These are phyloP conservation scores for Nemania bipapillata DNA, from an alignment of 2,329 filamentous ascomycete genomes.

Conservation along the genomic window DNA sequence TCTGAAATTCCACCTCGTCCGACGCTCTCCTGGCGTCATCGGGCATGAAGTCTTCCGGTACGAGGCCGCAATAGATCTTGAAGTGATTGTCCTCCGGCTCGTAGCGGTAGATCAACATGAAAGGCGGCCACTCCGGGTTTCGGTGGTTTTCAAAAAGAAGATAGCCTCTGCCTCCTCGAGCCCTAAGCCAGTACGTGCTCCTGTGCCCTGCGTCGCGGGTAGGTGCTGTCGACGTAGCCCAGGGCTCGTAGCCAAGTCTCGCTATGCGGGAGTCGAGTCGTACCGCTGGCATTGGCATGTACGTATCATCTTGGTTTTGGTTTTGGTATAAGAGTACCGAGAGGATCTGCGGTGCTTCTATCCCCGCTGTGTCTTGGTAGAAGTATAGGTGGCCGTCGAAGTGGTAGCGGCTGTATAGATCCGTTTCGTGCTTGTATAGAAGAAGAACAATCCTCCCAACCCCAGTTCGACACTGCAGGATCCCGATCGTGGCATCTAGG, in stretches of 20 bases:
- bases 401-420: slow-evolving; percentile 3
- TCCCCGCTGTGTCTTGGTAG: neutral
- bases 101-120: neutral
- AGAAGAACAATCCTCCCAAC: slow-evolving; percentile 1
- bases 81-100: slow-evolving; percentile 6
- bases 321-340: neutral
- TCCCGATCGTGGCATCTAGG: neutral
- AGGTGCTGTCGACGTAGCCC: slow-evolving; percentile 1
- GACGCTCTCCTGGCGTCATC: neutral
- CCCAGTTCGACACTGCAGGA: slow-evolving; percentile 5
- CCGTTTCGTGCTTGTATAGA: neutral
- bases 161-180: neutral
- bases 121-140: neutral
- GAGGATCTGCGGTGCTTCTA: neutral
- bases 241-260: neutral
- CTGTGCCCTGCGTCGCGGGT: neutral
- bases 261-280: neutral
- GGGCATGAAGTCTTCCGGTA: neutral
- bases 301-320: neutral
- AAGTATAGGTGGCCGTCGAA: slow-evolving; percentile 7
- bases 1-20: neutral
- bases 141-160: neutral
- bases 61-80: neutral
- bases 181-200: neutral
- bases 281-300: slow-evolving; percentile 2